Base-by-base conservation (phyloP, 1,139 yeast species). In the Debaryomyces sp. region DNA sequence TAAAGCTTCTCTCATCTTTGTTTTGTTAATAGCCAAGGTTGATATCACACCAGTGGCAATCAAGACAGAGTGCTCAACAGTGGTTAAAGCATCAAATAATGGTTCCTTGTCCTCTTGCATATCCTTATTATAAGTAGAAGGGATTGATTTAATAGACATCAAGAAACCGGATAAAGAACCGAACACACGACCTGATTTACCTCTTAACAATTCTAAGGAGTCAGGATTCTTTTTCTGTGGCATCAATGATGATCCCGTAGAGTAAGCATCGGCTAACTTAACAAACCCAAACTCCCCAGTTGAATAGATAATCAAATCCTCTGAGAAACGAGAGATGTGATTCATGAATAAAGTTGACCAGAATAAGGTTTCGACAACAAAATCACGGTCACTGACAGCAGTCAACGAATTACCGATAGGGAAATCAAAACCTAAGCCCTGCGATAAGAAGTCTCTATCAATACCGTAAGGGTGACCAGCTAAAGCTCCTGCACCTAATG, bases 41-140 rank as follows among this genome's bases (percentile, higher is more conserved):
- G 97, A 89, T 44, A 94, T 77, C 13, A 94, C 98, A 53, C 99
- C 99, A 3, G 97, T 92, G 34, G 98, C 96, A 62, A 94, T 94
- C 57, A 89, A 79, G 43, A 92, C 80, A 1, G 98, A 92, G 71
- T 94, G 98, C 61, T 90, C 96, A 33, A 92, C 96, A 1, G 99
- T 92, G 44, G 84, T 78, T 66, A 95, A 72, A 54, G 91, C 85
- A 71, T 94, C 99, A 64, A 94, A 94, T 56, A 94, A 77, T 21
- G 99, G 97, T 70, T 94, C 99, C 69, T 94, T 94, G 70, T 94
- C 99, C 71, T 94, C 99, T 76, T 94, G 99, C 86, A 95, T 85
- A 69, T 94, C 99, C 75, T 94, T 94, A 75, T 94, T 92, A 73
- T 94, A 94, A 15, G 98, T 90, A 6, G 98, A 92, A 42, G 99